Percentiles rank a stretch among this genome's conserved stretches.
These are phyloP conservation scores for Teratosphaeria pseudoeucalypti DNA, from an alignment of 2,329 filamentous ascomycete species.

Conservation along the genomic window DNA sequence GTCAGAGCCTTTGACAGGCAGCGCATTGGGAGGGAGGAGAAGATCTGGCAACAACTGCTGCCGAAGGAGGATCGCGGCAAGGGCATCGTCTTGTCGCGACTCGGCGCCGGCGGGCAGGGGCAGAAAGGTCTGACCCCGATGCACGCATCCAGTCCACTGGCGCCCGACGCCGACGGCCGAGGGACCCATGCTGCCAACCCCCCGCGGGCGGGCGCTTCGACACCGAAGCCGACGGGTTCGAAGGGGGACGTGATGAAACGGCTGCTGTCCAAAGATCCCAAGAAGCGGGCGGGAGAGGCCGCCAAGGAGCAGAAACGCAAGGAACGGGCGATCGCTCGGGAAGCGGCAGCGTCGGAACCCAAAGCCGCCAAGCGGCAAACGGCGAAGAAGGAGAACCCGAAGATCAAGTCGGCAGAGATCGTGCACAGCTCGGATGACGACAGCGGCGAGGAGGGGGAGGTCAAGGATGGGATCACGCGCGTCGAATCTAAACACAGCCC, in stretches of 20 bases:
- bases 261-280: constrained; percentile 33
- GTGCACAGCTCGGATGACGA: constrained; percentile 42
- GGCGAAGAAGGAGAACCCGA: constrained; percentile 26
- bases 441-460: constrained; percentile 26
- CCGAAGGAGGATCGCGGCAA: constrained; percentile 52
- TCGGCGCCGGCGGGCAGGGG: constrained; percentile 22
- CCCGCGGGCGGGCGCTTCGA: constrained; percentile 17
- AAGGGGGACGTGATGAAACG: constrained; percentile 31
- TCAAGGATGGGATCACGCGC: constrained; percentile 10
- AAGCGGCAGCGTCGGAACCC: constrained; percentile 19
- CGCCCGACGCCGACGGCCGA: constrained; percentile 13
- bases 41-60: constrained; percentile 52
- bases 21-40: constrained; percentile 49
- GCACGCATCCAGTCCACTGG: constrained; percentile 20
- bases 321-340: constrained; percentile 23
- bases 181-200: constrained; percentile 16
- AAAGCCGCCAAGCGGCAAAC: constrained; percentile 20
- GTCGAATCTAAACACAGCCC: constrained; percentile 9
- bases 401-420: constrained; percentile 45
- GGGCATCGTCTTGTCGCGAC: constrained; percentile 49
- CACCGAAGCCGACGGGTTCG: constrained; percentile 12
- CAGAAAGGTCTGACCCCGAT: constrained; percentile 17
- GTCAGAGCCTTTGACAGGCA: constrained; percentile 54
- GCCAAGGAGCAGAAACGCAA: constrained; percentile 39
- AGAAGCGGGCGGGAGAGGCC: constrained; percentile 29